Evolutionary conservation across 2,329 filamentous ascomycete genomes (phyloP).

Genomic region (Penicillium decumbens): DNA sequence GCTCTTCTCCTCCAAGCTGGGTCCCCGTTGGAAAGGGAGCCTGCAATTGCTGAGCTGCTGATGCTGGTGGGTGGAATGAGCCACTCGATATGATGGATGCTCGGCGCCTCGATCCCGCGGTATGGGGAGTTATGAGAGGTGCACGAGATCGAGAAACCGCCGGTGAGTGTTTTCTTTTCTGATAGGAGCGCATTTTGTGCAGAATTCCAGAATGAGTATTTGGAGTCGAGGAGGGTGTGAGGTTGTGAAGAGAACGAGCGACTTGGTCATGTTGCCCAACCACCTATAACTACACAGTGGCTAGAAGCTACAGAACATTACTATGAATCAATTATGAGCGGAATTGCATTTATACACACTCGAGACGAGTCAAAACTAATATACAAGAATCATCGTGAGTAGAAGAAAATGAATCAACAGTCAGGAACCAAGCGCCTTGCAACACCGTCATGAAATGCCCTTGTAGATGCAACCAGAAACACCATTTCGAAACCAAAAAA

Average conservation of each 20-base stretch:
- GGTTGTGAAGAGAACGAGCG: not conserved
- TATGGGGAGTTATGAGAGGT: constrained; percentile 14
- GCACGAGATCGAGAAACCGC: constrained; percentile 1
- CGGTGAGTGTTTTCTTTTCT: constrained; percentile 16
- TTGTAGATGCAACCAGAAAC: constrained; percentile 1
- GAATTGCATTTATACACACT: constrained; percentile 11
- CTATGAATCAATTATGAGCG: not conserved
- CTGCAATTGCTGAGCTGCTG: constrained; percentile 6
- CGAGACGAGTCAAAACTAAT: constrained; percentile 1
- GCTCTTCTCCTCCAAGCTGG: constrained; percentile 24
- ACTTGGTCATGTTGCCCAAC: constrained; percentile 1
- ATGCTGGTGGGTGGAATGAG: constrained; percentile 4
- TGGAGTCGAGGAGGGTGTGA: not conserved
- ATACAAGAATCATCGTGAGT: constrained; percentile 6
- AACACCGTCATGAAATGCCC: constrained; percentile 1
- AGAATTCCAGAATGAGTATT: not conserved
- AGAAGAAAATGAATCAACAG: not conserved
- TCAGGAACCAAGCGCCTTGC: not conserved
- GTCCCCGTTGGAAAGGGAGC: constrained; percentile 8
- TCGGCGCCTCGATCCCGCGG: constrained; percentile 6
- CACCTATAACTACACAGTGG: not conserved
- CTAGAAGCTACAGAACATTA: not conserved
- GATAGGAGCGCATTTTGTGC: constrained; percentile 10
- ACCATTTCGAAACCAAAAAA: constrained; percentile 1
- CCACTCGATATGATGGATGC: constrained; percentile 1